Base-by-base conservation (phyloP, 2,329 filamentous ascomycete species). In the Fusarium scirpi region DNA sequence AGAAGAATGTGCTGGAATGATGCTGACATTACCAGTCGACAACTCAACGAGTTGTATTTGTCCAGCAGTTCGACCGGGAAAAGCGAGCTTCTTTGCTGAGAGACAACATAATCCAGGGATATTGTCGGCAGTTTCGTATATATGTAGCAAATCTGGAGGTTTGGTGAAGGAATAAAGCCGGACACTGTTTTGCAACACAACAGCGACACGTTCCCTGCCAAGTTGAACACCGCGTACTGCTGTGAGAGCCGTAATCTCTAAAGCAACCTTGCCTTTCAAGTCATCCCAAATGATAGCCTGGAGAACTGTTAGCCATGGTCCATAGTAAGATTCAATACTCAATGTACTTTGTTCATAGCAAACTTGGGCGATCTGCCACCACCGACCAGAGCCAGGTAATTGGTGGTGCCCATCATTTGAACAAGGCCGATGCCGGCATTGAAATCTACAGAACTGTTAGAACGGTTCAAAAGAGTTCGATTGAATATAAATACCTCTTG, bases 271-370 rank as follows among this genome's bases (percentile, higher is more conserved):
- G 67, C 91, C 89, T 71, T 92, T 92, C 65, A 89, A 86, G 75
- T 97, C 94, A 79, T 99, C 94, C 94, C 94, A 98, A 74, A 98
- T 92, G 70, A 97, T 90, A 51, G 94, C 87, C 89, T 91, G 61
- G 25, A 72, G 60, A 7, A n/a, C 1, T 30, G 38, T 58, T 18
- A 75, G 65, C 29, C 8, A 25, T n/a, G 34, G 5, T 32, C 11
- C 11, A 15, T 9, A 47, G 9, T 27, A n/a, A 13, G 11, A 15
- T 38, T 8, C 16, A 7, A 12, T 15, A 25, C 27, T 30, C 13
- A 56, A 74, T 11, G 8, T 74, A 90, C 93, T 85, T 97, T 97
- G 81, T 94, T 97, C 77, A 92, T 91, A 16, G 94, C 90, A 75
- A 94, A 96, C 76, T 95, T 95, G 56, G 94, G 94, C 63, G 90